Evolutionary conservation across 2,329 filamentous ascomycete genomes (phyloP).

Genomic region (Lecanicillium sp.): DNA sequence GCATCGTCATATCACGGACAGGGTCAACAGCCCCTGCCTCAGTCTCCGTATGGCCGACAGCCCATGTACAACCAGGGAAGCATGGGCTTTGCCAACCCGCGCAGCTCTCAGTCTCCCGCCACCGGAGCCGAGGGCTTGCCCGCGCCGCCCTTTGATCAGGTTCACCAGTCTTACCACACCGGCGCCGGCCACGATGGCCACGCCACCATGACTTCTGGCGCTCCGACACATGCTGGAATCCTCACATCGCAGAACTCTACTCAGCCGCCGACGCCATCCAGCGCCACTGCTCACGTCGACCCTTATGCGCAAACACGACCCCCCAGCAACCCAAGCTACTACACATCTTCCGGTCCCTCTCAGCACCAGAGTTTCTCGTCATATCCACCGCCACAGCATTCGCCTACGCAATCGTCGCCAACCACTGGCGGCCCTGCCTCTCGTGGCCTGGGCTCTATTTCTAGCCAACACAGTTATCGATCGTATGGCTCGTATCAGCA

Average conservation of each 20-base stretch:
- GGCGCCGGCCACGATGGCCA: slow-evolving; percentile 23
- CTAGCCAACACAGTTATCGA: slow-evolving; percentile 27
- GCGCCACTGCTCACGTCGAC: slow-evolving; percentile 48
- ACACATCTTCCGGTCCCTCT: slow-evolving; percentile 42
- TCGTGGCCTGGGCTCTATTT: slow-evolving; percentile 28
- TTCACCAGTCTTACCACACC: slow-evolving; percentile 47
- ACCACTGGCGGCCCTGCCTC: slow-evolving; percentile 29
- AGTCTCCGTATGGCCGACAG: slow-evolving; percentile 20
- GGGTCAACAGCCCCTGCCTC: slow-evolving; percentile 19
- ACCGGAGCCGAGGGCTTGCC: slow-evolving; percentile 55
- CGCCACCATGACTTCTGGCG: slow-evolving; percentile 5
- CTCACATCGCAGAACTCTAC: slow-evolving; percentile 21
- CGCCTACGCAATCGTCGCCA: slow-evolving; percentile 38
- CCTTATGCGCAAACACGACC: slow-evolving; percentile 42
- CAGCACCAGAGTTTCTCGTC: slow-evolving; percentile 38
- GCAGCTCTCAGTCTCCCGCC: slow-evolving; percentile 37
- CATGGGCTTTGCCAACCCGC: slow-evolving; percentile 27
- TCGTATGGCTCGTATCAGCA: slow-evolving; percentile 36
- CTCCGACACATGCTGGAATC: slow-evolving; percentile 5
- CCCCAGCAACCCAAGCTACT: slow-evolving; percentile 54
- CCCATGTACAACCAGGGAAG: slow-evolving; percentile 41
- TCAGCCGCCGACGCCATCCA: slow-evolving; percentile 43
- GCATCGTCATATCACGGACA: slow-evolving; percentile 41
- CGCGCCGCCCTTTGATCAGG: slow-evolving; percentile 59
- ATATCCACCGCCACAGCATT: slow-evolving; percentile 29